Conservation (phyloP, 192 early-diverging fungal species). For the Spizellomyces sp. region DNA sequence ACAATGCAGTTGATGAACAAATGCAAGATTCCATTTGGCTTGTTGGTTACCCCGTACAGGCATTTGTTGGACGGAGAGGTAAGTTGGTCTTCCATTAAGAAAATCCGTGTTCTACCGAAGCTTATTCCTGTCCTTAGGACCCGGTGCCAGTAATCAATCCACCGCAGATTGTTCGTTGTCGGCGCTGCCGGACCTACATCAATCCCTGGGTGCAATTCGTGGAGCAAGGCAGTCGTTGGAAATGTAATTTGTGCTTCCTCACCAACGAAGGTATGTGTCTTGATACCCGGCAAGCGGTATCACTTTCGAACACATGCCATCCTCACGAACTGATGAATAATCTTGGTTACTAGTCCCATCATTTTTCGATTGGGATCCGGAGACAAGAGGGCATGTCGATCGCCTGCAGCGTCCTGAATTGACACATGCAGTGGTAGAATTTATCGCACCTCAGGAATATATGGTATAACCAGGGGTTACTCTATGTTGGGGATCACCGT, state of each 20-base stretch:
- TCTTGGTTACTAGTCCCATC: conserved; percentile 39
- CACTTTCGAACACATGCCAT: neutral
- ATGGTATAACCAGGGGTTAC: conserved; percentile 60
- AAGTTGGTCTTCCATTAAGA: conserved; percentile 62
- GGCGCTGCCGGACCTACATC: conserved; percentile 93
- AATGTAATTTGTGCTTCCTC: conserved; percentile 92
- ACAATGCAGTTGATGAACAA: conserved; percentile 81
- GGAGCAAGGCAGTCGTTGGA: conserved; percentile 94
- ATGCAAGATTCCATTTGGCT: conserved; percentile 85
- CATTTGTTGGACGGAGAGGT: conserved; percentile 68
- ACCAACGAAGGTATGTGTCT: conserved; percentile 75
- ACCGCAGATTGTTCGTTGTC: conserved; percentile 88
- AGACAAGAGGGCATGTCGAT: conserved; percentile 76
- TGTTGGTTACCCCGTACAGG: conserved; percentile 89
- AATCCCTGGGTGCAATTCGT: conserved; percentile 96
- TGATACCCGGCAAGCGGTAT: neutral
- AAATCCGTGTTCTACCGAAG: conserved; percentile 77
- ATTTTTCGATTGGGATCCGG: conserved; percentile 65
- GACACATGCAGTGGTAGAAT: conserved; percentile 89
- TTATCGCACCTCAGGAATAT: conserved; percentile 94
- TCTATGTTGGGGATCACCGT: neutral
- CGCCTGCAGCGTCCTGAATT: conserved; percentile 88
- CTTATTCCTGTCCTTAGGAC: conserved; percentile 50
- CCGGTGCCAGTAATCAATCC: conserved; percentile 88
- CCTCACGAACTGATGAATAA: neutral